These are phyloP conservation scores for Magnolia changhungtana DNA, from an alignment of 164 flowering plant genomes.

Conservation along the genomic window DNA sequence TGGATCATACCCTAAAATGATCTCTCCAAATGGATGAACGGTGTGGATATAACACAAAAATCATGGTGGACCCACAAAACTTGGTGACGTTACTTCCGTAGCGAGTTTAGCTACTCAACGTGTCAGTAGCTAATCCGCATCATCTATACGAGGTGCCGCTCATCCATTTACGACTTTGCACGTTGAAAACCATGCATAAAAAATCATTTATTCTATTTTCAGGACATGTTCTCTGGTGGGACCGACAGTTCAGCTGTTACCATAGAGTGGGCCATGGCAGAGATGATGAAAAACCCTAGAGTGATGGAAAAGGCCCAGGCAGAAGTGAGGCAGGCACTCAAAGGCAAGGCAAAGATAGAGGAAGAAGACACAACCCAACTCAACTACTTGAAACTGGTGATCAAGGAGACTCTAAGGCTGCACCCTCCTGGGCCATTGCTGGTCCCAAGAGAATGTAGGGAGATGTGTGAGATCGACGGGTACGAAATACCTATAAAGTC, in stretches of 20 bases:
- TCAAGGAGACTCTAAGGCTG: slow-evolving; percentile 33
- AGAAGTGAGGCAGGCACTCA: not conserved
- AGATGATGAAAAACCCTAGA: slow-evolving; percentile 5
- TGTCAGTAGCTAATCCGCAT: too few relatives aligned
- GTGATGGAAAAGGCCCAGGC: slow-evolving; percentile 12
- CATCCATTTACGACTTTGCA: not conserved
- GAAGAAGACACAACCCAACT: slow-evolving; percentile 3
- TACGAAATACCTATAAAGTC: slow-evolving; percentile 29
- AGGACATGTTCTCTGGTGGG: slow-evolving; percentile 11
- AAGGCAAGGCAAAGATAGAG: not conserved
- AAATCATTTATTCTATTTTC: not conserved
- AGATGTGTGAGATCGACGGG: slow-evolving; percentile 17
- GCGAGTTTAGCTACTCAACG: too few relatives aligned
- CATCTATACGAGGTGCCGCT: too few relatives aligned
- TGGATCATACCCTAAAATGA: too few relatives aligned
- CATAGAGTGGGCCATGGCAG: slow-evolving; percentile 12
- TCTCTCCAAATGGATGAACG: too few relatives aligned
- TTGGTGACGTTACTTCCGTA: too few relatives aligned
- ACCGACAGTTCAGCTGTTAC: slow-evolving; percentile 8
- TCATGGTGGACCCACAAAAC: too few relatives aligned
- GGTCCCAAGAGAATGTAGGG: slow-evolving; percentile 28
- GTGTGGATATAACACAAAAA: too few relatives aligned
- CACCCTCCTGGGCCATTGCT: slow-evolving; percentile 41
- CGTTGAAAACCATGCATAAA: not conserved
- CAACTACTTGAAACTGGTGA: slow-evolving; percentile 4